phyloP scores from a whole-genome alignment of 192 early-diverging fungal genomes.

The Coemansia sp. region DNA sequence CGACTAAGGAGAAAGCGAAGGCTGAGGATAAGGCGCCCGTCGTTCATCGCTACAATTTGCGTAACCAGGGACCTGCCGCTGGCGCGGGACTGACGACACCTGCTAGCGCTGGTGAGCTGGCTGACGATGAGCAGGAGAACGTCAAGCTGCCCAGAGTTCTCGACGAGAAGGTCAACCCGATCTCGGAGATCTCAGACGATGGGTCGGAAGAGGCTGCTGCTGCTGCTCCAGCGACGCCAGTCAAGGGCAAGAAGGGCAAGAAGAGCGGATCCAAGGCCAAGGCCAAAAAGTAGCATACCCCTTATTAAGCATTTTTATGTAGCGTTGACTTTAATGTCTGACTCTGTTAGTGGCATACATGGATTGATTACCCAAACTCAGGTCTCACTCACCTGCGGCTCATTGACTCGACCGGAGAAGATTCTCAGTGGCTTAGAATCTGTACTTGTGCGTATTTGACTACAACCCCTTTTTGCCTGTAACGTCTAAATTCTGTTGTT shows the following conservation, averaged over 20 bases:
- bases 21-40: slow-evolving; percentile 19
- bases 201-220: slow-evolving; percentile 7
- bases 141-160: slow-evolving; percentile 13
- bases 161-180: slow-evolving; percentile 27
- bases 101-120: slow-evolving; percentile 38
- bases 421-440: too few relatives aligned
- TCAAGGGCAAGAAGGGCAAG: slow-evolving; percentile 20
- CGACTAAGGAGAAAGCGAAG: slow-evolving; percentile 32
- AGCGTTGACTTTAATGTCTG: background rate
- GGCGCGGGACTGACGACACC: slow-evolving; percentile 9
- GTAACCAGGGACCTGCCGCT: slow-evolving; percentile 14
- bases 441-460: too few relatives aligned
- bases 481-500: background rate
- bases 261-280: slow-evolving; percentile 12
- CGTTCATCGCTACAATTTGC: slow-evolving; percentile 36
- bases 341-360: background rate
- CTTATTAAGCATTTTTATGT: background rate
- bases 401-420: background rate
- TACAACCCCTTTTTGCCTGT: too few relatives aligned
- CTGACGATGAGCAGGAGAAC: slow-evolving; percentile 48
- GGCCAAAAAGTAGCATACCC: slow-evolving; percentile 17
- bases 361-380: background rate
- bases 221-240: background rate
- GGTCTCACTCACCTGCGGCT: background rate
- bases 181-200: slow-evolving; percentile 4